phyloP scores from a whole-genome alignment of 352 stramenopile species.

The Globisporangium rhizosaccharum region DNA sequence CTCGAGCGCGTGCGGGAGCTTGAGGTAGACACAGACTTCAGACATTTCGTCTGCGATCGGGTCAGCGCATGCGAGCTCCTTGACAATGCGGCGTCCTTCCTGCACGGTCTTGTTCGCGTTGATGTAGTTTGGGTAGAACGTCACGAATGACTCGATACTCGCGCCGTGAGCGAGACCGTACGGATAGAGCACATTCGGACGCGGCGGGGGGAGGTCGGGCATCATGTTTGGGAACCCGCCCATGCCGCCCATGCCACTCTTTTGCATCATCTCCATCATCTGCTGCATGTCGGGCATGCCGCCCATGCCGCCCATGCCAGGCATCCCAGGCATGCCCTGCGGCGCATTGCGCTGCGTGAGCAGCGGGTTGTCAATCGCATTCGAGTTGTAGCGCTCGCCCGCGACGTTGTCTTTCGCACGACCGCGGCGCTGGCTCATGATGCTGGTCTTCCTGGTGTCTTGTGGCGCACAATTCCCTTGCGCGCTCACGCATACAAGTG shows the following conservation, averaged over 20 bases:
- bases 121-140: conserved; percentile 87
- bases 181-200: conserved; percentile 62
- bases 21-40: conserved; percentile 78
- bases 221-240: conserved; percentile 38
- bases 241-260: conserved; percentile 25
- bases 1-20: conserved; percentile 78
- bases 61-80: conserved; percentile 57
- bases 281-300: conserved; percentile 31
- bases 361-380: conserved; percentile 42
- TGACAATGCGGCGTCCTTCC: conserved; percentile 66
- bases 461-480: background rate
- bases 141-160: conserved; percentile 54
- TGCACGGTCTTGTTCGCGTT: conserved; percentile 79
- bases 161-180: conserved; percentile 56
- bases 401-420: conserved; percentile 70
- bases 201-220: conserved; percentile 25
- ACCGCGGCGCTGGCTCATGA: conserved; percentile 41
- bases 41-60: conserved; percentile 79
- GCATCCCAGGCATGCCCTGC: conserved; percentile 18
- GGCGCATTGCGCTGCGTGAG: conserved; percentile 22
- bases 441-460: background rate
- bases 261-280: conserved; percentile 49
- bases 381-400: conserved; percentile 82
- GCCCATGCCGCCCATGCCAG: conserved; percentile 39
- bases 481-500: background rate